Conservation (phyloP, 441 rosid genomes). For the Populus trichocarpa region DNA sequence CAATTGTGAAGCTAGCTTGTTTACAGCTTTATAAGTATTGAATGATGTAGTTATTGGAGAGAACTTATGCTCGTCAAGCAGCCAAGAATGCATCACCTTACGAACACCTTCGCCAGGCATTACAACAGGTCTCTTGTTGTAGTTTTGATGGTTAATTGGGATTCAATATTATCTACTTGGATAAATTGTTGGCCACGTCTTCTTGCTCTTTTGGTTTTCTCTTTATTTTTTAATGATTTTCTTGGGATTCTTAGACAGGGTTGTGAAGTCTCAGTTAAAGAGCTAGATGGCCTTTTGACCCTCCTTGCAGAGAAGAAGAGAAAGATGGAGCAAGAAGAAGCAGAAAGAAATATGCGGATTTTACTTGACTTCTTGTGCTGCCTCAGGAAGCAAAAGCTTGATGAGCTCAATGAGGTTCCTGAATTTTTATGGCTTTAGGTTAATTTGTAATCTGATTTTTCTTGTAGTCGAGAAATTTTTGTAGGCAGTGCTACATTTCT, state of each 20-base stretch:
- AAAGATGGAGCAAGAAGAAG: slow-evolving; percentile 85
- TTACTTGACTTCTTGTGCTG: slow-evolving; percentile 70
- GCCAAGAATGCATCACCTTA: slow-evolving; percentile 66
- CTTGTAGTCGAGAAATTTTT: neutral
- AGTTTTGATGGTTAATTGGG: neutral
- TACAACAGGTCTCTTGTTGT: slow-evolving; percentile 54
- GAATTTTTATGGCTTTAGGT: slow-evolving; percentile 3
- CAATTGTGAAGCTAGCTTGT: neutral
- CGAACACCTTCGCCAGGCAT: slow-evolving; percentile 58
- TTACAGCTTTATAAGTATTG: neutral
- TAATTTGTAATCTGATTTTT: neutral
- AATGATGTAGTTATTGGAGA: slow-evolving; percentile 72
- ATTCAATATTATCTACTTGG: neutral
- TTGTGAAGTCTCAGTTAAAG: slow-evolving; percentile 68
- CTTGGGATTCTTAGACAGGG: slow-evolving; percentile 48
- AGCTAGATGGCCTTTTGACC: slow-evolving; percentile 57
- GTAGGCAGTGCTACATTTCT: neutral
- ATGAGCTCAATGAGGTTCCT: slow-evolving; percentile 64
- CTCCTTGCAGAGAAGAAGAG: slow-evolving; percentile 72
- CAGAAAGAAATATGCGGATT: slow-evolving; percentile 83
- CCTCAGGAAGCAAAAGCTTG: slow-evolving; percentile 76
- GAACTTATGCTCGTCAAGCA: slow-evolving; percentile 62
- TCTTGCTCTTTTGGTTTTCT: neutral
- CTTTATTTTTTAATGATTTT: slow-evolving; percentile 9
- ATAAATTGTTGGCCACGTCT: neutral